Evolutionary conservation across 106 monocot species (phyloP).

Genomic region (Vanilla planifolia): DNA sequence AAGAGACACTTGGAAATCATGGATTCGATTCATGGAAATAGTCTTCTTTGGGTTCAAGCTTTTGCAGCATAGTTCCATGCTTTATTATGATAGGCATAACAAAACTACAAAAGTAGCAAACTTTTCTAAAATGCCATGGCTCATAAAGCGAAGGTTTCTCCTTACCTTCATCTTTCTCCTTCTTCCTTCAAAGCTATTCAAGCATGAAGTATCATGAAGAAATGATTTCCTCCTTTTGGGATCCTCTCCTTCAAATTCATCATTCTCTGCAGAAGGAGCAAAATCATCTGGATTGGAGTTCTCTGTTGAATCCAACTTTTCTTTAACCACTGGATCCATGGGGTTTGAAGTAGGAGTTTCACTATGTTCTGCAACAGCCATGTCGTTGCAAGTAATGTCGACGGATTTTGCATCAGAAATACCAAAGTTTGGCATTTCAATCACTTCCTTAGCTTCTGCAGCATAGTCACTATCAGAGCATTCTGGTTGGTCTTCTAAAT

Average conservation of each 20-base stretch:
- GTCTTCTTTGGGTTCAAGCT: no score
- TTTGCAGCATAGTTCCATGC: no score
- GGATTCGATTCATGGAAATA: no score
- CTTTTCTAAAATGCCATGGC: no score
- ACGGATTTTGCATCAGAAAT: slow-evolving; percentile 34
- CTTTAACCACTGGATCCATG: slow-evolving; percentile 18
- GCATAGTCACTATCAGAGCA: slow-evolving; percentile 7
- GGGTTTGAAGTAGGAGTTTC: no score
- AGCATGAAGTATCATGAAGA: not conserved
- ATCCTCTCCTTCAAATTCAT: slow-evolving; percentile 5
- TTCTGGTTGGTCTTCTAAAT: slow-evolving; percentile 17
- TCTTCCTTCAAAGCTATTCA: slow-evolving; percentile 17
- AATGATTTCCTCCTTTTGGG: slow-evolving; percentile 30
- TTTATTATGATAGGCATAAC: no score
- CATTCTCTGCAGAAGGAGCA: slow-evolving; percentile 12
- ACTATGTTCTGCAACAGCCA: slow-evolving; percentile 8
- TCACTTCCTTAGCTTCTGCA: slow-evolving; percentile 8
- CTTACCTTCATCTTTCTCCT: slow-evolving; percentile 59
- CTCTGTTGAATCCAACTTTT: slow-evolving; percentile 32
- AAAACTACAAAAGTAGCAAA: no score
- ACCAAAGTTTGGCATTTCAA: slow-evolving; percentile 4
- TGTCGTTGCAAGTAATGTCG: slow-evolving; percentile 39
- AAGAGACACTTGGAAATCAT: no score
- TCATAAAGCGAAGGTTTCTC: no score
- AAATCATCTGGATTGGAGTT: slow-evolving; percentile 27